Evolutionary conservation across 306 rosid species (phyloP).

Genomic region (Luffa acutangula): DNA sequence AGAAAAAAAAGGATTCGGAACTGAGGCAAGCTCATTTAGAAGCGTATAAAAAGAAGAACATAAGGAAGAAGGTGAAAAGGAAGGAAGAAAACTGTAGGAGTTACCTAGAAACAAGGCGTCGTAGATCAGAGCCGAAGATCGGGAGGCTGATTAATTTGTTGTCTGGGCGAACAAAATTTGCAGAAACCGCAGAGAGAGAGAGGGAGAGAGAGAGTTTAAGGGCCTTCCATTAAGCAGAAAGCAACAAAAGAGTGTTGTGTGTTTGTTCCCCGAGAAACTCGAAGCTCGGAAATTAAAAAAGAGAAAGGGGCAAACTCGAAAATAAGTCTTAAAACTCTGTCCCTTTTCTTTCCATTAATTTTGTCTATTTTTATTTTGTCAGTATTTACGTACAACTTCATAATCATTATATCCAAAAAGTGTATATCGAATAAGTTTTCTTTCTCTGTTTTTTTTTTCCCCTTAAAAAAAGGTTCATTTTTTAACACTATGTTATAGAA

Average conservation of each 20-base stretch:
- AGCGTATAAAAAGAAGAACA: neutral
- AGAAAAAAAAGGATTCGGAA: neutral
- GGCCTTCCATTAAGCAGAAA: conserved; percentile 76
- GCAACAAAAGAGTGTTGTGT: conserved; percentile 46
- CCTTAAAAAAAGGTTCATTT: too few species aligned
- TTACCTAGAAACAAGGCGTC: conserved; percentile 29
- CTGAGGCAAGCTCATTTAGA: neutral
- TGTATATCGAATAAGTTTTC: neutral
- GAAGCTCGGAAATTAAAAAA: conserved; percentile 10
- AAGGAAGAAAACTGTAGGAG: conserved; percentile 8
- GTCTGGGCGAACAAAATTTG: neutral
- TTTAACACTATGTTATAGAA: too few species aligned
- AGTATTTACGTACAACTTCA: neutral
- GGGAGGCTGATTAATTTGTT: conserved; percentile 10
- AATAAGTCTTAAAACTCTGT: neutral
- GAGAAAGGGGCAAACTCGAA: conserved; percentile 33
- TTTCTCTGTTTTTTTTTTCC: too few species aligned
- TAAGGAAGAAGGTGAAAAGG: neutral
- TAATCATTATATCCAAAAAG: neutral
- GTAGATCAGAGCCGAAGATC: conserved; percentile 29
- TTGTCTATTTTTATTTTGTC: neutral
- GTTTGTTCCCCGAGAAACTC: conserved; percentile 31
- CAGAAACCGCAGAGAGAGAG: conserved; percentile 4
- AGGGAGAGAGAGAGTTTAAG: conserved; percentile 28
- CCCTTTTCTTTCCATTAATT: neutral